Evolutionary conservation across 208 protist genomes (phyloP), one percentile per base, ranked within the genome.

Genomic region (Leishmania tarentolae): DNA sequence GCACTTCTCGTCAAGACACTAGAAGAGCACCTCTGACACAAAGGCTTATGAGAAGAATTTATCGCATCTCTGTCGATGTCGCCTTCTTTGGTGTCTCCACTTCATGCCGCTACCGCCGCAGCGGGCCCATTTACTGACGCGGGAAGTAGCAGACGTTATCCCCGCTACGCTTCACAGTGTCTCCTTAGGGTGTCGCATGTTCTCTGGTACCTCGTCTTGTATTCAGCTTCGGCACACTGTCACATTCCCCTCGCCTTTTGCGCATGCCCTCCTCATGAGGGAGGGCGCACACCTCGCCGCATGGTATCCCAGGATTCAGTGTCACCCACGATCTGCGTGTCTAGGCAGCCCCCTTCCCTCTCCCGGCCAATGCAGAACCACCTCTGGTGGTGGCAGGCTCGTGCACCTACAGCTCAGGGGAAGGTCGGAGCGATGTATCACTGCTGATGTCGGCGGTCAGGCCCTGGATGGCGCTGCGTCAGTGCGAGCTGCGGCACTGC

Each of bases 1-100:
- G 92, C 87, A 8, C 84, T 90, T 31, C 68, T 98, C n/a, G 74
- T 93, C 28, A 94, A 95, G 80, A 94, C 87, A 52, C 61, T 97
- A 37, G 80, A 87, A 37, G 88, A 94, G 75, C 56, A 87, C 42
- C 84, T 97, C 11, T 94, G 84, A 44, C 37, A 52, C 69, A 31
- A 11, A 50, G 19, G 3, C 13, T 7, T 73, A n/a, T 1, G 35
- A 31, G n/a, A 46, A 46, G 52, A 7, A 24, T 46, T 8, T 7
- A 61, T 85, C 8, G 35, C 50, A 28, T 50, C 24, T 37, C 0
- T 46, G 21, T 31, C 11, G 17, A 50, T 8, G 13, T 35, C 3
- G 9, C 42, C 69, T 31, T 8, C 15, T 53, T 31, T 31, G 9
- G 19, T 6, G 11, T 13, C 69, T 35, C 69, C 24, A 17, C 44